Conservation (phyloP, 2,329 filamentous ascomycete genomes). For the Xylariaceae sp. region DNA sequence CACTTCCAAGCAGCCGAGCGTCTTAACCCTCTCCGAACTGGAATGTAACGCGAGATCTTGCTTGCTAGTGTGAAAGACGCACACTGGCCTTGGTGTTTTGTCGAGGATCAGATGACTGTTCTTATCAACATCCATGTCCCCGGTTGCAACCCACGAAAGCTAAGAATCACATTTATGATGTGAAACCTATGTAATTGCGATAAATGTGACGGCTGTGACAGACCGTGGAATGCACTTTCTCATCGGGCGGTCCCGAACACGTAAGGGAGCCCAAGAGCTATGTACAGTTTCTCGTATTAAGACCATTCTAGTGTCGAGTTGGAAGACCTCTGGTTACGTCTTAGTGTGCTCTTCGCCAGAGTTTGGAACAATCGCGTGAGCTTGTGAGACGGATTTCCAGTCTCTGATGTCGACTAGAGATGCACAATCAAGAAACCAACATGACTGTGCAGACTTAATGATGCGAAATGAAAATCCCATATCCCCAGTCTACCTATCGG, state of each 20-base stretch:
- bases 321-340: too few species aligned
- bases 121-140: slow-evolving; percentile 15
- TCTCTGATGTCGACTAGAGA: too few species aligned
- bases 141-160: slow-evolving; percentile 12
- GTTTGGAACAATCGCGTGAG: too few species aligned
- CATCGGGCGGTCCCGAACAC: not conserved
- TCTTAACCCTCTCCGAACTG: not conserved
- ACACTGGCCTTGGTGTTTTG: slow-evolving; percentile 2
- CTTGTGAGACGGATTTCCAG: too few species aligned
- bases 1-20: not conserved
- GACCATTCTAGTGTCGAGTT: too few species aligned
- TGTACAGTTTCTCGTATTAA: too few species aligned
- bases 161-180: not conserved
- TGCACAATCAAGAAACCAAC: too few species aligned
- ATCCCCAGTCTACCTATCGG: too few species aligned
- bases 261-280: not conserved
- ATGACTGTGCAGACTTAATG: too few species aligned
- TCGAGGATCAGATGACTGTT: slow-evolving; percentile 17
- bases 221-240: not conserved
- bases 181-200: slow-evolving; percentile 3
- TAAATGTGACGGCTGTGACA: not conserved
- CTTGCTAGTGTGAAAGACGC: slow-evolving; percentile 9
- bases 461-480: too few species aligned
- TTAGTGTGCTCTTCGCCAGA: too few species aligned
- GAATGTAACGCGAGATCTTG: slow-evolving; percentile 9